A percentile compares a stretch with the other conserved stretches of the same genome.
Conservation (phyloP, 441 rosid species). For the Hura crepitans region DNA sequence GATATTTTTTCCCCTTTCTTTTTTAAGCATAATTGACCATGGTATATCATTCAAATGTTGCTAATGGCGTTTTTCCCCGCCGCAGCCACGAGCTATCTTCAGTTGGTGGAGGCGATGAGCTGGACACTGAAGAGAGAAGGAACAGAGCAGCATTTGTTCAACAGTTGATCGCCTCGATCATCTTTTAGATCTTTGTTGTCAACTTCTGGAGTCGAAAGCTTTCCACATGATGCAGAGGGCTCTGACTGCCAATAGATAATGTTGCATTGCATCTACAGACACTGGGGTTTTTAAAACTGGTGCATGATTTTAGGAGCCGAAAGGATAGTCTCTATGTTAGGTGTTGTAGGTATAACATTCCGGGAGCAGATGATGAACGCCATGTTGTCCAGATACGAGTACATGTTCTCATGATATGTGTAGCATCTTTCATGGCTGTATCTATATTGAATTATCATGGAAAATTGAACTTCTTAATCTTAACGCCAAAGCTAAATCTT, state of each 20-base stretch:
- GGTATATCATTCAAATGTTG: neutral
- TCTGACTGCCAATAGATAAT: neutral
- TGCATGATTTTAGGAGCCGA: conserved; percentile 16
- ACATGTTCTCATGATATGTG: neutral
- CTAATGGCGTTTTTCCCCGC: neutral
- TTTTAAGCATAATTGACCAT: neutral
- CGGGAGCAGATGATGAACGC: conserved; percentile 7
- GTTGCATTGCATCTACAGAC: conserved; percentile 5
- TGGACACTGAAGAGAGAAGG: conserved; percentile 39
- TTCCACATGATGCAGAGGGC: conserved; percentile 16
- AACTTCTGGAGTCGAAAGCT: neutral
- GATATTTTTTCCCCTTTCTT: neutral
- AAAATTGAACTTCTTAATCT: neutral
- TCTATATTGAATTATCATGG: neutral
- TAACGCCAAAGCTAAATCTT: neutral
- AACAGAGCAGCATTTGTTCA: conserved; percentile 45
- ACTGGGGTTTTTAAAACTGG: conserved; percentile 23
- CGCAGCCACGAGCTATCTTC: conserved; percentile 29
- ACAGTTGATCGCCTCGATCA: conserved; percentile 43
- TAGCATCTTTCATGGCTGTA: conserved; percentile 15
- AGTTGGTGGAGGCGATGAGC: conserved; percentile 21
- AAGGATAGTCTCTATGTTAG: conserved; percentile 11
- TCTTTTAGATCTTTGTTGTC: conserved; percentile 31
- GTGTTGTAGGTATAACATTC: conserved; percentile 7
- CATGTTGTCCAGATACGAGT: neutral